Conservation (phyloP, 2,329 filamentous ascomycete species). For the Lecanoromycetidae sp. region DNA sequence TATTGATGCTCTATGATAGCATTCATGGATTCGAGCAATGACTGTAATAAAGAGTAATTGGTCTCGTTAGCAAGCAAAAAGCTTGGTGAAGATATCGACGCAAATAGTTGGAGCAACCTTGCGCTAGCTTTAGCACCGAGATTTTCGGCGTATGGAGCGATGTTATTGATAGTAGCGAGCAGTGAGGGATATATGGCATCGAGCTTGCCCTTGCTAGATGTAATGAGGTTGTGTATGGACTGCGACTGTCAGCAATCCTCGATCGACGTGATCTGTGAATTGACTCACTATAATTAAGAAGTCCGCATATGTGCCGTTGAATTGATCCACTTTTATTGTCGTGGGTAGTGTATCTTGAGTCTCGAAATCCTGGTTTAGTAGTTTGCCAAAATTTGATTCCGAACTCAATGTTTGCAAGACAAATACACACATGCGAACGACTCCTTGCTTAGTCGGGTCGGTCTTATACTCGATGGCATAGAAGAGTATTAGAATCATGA, state of each 20-base stretch:
- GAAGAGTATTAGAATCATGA: slow-evolving; percentile 78
- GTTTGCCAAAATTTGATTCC: slow-evolving; percentile 78
- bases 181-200: slow-evolving; percentile 87
- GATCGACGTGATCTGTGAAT: slow-evolving; percentile 19
- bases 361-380: slow-evolving; percentile 78
- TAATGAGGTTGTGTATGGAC: slow-evolving; percentile 87
- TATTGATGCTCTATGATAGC: slow-evolving; percentile 84
- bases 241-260: slow-evolving; percentile 26
- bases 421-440: slow-evolving; percentile 96
- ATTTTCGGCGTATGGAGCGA: slow-evolving; percentile 70
- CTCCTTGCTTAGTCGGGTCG: slow-evolving; percentile 76
- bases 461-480: slow-evolving; percentile 83
- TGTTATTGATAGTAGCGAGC: slow-evolving; percentile 84
- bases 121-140: slow-evolving; percentile 63
- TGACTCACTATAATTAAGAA: slow-evolving; percentile 70
- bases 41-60: slow-evolving; percentile 70
- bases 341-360: slow-evolving; percentile 76
- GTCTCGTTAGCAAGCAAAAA: slow-evolving; percentile 87
- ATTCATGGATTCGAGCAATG: slow-evolving; percentile 79
- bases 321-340: slow-evolving; percentile 69
- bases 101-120: slow-evolving; percentile 76
- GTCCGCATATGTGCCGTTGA: slow-evolving; percentile 83
- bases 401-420: slow-evolving; percentile 89
- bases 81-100: slow-evolving; percentile 83
- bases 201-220: slow-evolving; percentile 77